phyloP scores from a whole-genome alignment of 2,329 filamentous ascomycete genomes.

The Leptosphaerulina australis region DNA sequence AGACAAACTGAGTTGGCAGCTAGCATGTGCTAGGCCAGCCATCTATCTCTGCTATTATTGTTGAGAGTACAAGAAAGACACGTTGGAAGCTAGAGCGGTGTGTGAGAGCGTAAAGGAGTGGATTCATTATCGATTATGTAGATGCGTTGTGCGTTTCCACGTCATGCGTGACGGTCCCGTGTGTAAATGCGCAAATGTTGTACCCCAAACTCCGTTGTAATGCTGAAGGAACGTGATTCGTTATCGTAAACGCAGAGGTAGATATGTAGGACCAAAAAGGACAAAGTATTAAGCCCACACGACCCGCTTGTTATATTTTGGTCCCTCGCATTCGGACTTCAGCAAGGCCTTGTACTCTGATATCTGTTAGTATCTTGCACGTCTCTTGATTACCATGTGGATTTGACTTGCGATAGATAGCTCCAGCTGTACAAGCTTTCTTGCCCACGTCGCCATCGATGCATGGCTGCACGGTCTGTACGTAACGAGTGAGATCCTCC shows the following conservation, averaged over 20 bases:
- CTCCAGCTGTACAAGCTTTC: conserved; percentile 24
- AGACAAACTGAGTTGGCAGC: background rate
- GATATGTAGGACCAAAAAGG: conserved; percentile 3
- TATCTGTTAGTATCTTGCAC: conserved; percentile 10
- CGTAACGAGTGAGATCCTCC: conserved; percentile 22
- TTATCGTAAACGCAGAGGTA: conserved; percentile 9
- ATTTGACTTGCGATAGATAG: conserved; percentile 20
- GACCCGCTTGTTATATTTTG: conserved; percentile 23
- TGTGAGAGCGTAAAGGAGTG: conserved; percentile 15
- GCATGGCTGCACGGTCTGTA: conserved; percentile 26
- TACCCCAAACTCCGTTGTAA: conserved; percentile 17
- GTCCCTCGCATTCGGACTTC: conserved; percentile 15
- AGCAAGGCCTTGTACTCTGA: conserved; percentile 28
- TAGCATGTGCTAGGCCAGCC: background rate
- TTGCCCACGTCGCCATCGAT: conserved; percentile 21
- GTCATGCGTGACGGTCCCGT: conserved; percentile 8
- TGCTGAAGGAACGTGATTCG: conserved; percentile 15
- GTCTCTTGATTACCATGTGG: background rate
- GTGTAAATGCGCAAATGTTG: conserved; percentile 16
- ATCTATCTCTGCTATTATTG: background rate
- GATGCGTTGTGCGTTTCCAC: conserved; percentile 12
- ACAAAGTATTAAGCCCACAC: conserved; percentile 3
- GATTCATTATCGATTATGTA: conserved; percentile 21
- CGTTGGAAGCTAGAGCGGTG: background rate
- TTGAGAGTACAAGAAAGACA: background rate